Conservation (phyloP, 192 early-diverging fungal species). For the Coemansia sp. region DNA sequence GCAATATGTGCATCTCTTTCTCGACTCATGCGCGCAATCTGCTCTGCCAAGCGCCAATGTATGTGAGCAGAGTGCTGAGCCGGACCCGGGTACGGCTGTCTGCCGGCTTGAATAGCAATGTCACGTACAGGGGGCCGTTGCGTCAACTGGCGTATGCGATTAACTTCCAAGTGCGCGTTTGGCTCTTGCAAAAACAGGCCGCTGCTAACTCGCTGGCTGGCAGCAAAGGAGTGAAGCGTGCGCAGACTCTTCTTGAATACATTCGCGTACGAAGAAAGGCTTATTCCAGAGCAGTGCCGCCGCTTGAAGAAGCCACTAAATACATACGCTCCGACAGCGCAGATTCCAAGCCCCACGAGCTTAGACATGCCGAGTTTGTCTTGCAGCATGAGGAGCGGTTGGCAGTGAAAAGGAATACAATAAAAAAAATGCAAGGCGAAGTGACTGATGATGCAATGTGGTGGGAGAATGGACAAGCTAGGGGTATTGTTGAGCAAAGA, state of each 20-base stretch:
- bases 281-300: background rate
- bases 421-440: too few species aligned
- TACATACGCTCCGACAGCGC: background rate
- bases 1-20: slow-evolving; percentile 1
- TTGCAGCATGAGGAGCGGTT: background rate
- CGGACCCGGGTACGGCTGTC: background rate
- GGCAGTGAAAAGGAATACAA: background rate
- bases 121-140: background rate
- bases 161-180: slow-evolving; percentile 6
- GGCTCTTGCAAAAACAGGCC: background rate
- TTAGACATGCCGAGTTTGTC: background rate
- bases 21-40: slow-evolving; percentile 2
- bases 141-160: background rate
- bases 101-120: slow-evolving; percentile 1
- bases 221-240: background rate
- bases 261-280: background rate
- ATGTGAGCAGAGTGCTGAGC: background rate
- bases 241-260: background rate
- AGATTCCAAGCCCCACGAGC: background rate
- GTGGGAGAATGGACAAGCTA: background rate
- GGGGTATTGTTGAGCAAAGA: slow-evolving; percentile 6
- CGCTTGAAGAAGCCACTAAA: background rate
- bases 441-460: background rate
- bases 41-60: background rate
- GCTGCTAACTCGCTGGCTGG: background rate